Base-by-base conservation (phyloP, 176 grass and related monocot species). In the Zea luxurians region DNA sequence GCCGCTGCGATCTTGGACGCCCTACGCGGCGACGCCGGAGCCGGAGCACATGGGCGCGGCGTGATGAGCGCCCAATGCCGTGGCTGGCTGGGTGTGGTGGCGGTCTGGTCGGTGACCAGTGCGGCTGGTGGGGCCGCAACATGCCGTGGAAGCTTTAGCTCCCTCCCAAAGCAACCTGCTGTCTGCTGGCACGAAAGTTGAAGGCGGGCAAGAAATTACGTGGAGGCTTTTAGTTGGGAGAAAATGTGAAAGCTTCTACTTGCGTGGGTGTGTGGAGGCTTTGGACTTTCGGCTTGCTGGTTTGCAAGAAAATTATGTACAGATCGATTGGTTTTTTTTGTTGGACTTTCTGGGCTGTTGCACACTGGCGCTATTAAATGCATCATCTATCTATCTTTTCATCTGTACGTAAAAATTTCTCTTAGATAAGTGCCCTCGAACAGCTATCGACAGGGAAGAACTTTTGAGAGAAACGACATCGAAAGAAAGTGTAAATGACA, bases 1-100 rank as follows among this genome's bases (percentile, higher is more conserved):
- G 58, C 82, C 86, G 40, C 55, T 75, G 8, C 36, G 57, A 0
- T 4, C 40, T 13, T 76, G 86, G 82, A 64, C 77, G 46, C 69
- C 86, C 8, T 54, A 69, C 81, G 55, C 54, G 34, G 36, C 55
- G 53, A 0, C 69, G 71, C 27, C 70, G 76, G 64, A 69, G 75
- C 36, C 45, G 34, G 68, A 42, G 48, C 68, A 13, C 54, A 18
- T 55, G 71, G 64, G 20, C n/a, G 52, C 78, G 44, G 75, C 54
- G 53, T 82, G 66, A 66, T 82, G 66, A 66, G 2, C 35, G 61
- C 4, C 18, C 4, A 48, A 36, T 20, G 40, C 17, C 53, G 65
- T 78, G 73, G 67, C 4, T 0, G 48, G 20, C 35, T 35, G 60
- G 7, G 21, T 74, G 77, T 61, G 76, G 35, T 80, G 3, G 42